Base-by-base conservation (phyloP, 2,329 filamentous ascomycete species). In the Fusarium sp. region DNA sequence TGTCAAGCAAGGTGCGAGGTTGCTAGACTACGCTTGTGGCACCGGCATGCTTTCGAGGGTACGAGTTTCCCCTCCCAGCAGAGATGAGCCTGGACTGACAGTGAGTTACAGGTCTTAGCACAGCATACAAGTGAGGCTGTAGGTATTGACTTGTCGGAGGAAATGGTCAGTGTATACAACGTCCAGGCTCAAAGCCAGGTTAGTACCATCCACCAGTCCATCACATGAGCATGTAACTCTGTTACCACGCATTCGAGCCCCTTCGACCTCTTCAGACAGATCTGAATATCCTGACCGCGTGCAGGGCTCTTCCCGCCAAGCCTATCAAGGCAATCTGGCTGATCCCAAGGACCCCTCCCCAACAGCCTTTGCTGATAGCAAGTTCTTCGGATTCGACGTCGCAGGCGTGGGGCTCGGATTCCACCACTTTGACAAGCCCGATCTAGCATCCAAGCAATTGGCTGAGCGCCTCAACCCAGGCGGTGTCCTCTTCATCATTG, bases 1-100 rank as follows among this genome's bases (percentile, higher is more conserved):
- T 47, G 87, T 89, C 38, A 75, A 75, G 47, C 59, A 83, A 75
- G 77, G 78, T 76, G 63, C 84, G 90, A 87, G 87, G 51, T 82
- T 94, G 26, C 84, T 95, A 5, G 93, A 95, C 79, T 95, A 95
- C 81, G 93, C 93, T 22, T 95, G 93, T 78, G 93, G 93, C 14
- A 91, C 91, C 11, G 92, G 92, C 5, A 81, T 89, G 62, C 85
- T 93, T 71, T 92, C 91, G 18, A 86, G 88, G 80, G 91, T 92
- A 79, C 74, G 86, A 82, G 26, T 36, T 59, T 47, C 26, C 18
- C 24, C 34, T 55, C 6, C 17, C 22, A 13, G 32, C 54, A 42
- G 42, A 62, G 30, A 50, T 60, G 18, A 26, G 20, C 54, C 26
- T 20, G 34, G 55, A 50, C 59, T 71, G 28, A 68, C 34, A 38